phyloP scores from a whole-genome alignment of 257 asterid species.

The Solanum commersonii region DNA sequence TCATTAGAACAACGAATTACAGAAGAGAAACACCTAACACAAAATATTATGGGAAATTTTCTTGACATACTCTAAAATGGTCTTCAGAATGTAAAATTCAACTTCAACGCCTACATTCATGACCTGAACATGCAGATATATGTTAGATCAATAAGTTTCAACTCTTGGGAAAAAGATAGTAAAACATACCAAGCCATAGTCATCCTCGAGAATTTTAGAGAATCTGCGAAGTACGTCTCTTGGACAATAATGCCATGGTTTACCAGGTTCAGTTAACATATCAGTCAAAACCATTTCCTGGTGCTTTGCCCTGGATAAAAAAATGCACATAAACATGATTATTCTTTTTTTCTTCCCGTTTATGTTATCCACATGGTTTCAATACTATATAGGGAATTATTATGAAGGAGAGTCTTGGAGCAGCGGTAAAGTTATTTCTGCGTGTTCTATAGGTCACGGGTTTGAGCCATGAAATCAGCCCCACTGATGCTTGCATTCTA shows the following conservation, averaged over 20 bases:
- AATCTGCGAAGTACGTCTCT: constrained; percentile 68
- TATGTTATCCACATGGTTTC: not conserved
- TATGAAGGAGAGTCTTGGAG: not conserved
- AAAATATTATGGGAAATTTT: not conserved
- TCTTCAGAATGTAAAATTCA: constrained; percentile 65
- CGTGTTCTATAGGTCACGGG: too few species aligned
- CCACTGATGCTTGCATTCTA: not conserved
- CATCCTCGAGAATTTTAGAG: constrained; percentile 63
- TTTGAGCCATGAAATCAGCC: not conserved
- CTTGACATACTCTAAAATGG: constrained; percentile 37
- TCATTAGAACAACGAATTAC: not conserved
- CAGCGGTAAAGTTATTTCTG: not conserved
- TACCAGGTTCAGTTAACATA: constrained; percentile 74
- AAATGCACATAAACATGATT: not conserved
- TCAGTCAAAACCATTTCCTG: constrained; percentile 94
- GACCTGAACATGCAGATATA: constrained; percentile 41
- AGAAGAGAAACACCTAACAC: not conserved
- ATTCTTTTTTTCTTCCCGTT: not conserved
- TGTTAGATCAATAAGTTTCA: constrained; percentile 3
- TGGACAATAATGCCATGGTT: constrained; percentile 85
- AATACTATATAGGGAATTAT: not conserved
- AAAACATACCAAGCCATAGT: constrained; percentile 64
- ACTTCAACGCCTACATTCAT: constrained; percentile 86
- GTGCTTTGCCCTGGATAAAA: constrained; percentile 57
- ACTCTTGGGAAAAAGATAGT: not conserved